A percentile compares a stretch with the other conserved stretches of the same genome.
Conservation (phyloP, 2,329 filamentous ascomycete species). For the Metarhizium rileyi region DNA sequence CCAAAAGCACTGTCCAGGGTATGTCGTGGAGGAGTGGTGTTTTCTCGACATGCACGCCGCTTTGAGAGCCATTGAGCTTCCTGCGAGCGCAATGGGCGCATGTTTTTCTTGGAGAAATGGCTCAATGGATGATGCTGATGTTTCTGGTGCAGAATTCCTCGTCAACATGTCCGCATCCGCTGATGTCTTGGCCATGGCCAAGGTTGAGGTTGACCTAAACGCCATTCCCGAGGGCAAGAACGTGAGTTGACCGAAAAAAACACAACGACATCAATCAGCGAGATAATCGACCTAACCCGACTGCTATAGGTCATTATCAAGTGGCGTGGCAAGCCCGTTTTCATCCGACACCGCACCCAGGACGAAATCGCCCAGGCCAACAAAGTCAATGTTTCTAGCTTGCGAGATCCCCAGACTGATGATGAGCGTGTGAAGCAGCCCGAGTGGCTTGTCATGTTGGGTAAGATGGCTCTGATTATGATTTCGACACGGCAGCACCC, state of each 20-base stretch:
- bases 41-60: background rate
- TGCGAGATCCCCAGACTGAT: slow-evolving; percentile 88
- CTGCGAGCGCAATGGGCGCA: slow-evolving; percentile 3
- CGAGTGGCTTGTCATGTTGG: slow-evolving; percentile 98
- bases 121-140: slow-evolving; percentile 20
- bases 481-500: background rate
- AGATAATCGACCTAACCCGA: background rate
- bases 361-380: slow-evolving; percentile 94
- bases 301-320: slow-evolving; percentile 85
- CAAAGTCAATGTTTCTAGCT: slow-evolving; percentile 67
- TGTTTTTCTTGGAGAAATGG: background rate
- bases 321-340: slow-evolving; percentile 99
- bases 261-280: background rate
- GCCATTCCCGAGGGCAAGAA: slow-evolving; percentile 99
- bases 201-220: slow-evolving; percentile 93
- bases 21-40: slow-evolving; percentile 29
- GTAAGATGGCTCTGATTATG: slow-evolving; percentile 36
- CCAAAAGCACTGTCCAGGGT: slow-evolving; percentile 98
- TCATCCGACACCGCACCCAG: slow-evolving; percentile 95
- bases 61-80: slow-evolving; percentile 18
- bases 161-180: slow-evolving; percentile 99
- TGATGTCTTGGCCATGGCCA: slow-evolving; percentile 97
- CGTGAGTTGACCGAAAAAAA: slow-evolving; percentile 43
- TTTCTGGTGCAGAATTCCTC: slow-evolving; percentile 68
- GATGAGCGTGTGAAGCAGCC: slow-evolving; percentile 93